These are phyloP conservation scores for Metschnikowia anglica DNA, from an alignment of 805 yeast species.

Conservation along the genomic window DNA sequence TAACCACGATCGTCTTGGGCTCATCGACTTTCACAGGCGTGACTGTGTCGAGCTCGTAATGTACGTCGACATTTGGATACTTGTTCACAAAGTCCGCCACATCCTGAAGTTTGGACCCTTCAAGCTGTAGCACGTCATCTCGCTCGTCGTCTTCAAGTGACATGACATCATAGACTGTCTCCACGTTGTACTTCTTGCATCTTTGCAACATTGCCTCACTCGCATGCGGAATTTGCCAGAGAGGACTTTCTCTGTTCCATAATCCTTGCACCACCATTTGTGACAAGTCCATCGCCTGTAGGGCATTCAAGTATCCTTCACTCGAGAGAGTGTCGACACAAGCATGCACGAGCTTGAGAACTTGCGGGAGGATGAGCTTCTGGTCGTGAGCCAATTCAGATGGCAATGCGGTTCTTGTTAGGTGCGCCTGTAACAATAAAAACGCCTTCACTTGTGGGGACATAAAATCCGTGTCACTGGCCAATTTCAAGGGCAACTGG, in stretches of 20 bases:
- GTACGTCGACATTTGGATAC: slow-evolving; percentile 81
- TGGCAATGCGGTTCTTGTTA: slow-evolving; percentile 63
- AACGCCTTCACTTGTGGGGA: slow-evolving; percentile 70
- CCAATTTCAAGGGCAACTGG: slow-evolving; percentile 61
- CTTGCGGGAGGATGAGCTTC: slow-evolving; percentile 47
- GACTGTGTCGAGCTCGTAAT: slow-evolving; percentile 49
- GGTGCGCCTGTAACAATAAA: slow-evolving; percentile 75
- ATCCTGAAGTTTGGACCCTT: slow-evolving; percentile 46
- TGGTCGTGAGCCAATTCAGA: slow-evolving; percentile 62
- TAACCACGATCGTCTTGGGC: slow-evolving; percentile 47
- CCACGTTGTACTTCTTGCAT: slow-evolving; percentile 56
- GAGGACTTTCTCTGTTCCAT: slow-evolving; percentile 77
- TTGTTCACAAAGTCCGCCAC: slow-evolving; percentile 88
- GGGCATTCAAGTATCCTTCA: slow-evolving; percentile 76
- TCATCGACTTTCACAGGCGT: slow-evolving; percentile 46
- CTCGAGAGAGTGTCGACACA: slow-evolving; percentile 74
- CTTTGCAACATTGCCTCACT: slow-evolving; percentile 48
- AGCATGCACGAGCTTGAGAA: slow-evolving; percentile 58
- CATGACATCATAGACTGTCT: slow-evolving; percentile 77
- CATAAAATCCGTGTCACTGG: slow-evolving; percentile 34
- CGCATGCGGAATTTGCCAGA: slow-evolving; percentile 79
- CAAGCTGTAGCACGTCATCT: slow-evolving; percentile 56
- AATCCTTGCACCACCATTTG: slow-evolving; percentile 88
- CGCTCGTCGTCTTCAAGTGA: slow-evolving; percentile 76
- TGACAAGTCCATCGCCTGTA: slow-evolving; percentile 79